Conservation (phyloP, 176 grass and related monocot genomes). For the Ensete ventricosum region DNA sequence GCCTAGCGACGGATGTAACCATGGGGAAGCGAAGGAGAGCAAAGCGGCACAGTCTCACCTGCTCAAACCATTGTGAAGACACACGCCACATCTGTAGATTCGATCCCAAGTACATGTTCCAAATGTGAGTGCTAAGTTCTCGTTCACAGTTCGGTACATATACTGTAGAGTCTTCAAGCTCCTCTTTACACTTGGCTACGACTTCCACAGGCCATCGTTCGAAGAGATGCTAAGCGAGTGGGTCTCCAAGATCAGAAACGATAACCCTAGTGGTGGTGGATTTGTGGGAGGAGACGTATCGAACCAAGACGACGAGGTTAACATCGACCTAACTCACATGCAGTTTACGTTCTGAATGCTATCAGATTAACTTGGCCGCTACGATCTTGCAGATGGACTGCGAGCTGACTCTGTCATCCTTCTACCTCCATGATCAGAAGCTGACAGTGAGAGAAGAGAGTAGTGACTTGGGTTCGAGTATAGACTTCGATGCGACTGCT, state of each 20-base stretch:
- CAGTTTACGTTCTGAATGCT: too few relatives aligned
- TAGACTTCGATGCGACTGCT: background rate
- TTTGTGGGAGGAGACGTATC: too few relatives aligned
- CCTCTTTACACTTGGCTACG: too few relatives aligned
- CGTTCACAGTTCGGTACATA: too few relatives aligned
- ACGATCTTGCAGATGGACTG: background rate
- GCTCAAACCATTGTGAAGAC: background rate
- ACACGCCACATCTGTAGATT: background rate
- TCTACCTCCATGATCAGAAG: background rate
- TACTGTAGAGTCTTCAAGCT: background rate
- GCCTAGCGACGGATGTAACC: background rate
- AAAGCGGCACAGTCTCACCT: background rate
- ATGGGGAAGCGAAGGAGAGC: background rate
- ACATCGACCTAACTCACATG: too few relatives aligned
- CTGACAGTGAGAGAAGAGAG: background rate
- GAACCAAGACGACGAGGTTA: background rate
- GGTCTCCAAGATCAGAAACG: background rate
- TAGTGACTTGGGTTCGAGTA: background rate
- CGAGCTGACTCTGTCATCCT: background rate
- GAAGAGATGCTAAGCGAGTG: constrained; percentile 3
- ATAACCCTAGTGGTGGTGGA: too few relatives aligned
- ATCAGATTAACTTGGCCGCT: background rate
- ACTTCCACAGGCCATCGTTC: background rate
- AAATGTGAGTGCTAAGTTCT: background rate
- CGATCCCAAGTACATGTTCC: background rate